phyloP scores from a whole-genome alignment of 2,329 filamentous ascomycete genomes.

The Penicillium sp. region DNA sequence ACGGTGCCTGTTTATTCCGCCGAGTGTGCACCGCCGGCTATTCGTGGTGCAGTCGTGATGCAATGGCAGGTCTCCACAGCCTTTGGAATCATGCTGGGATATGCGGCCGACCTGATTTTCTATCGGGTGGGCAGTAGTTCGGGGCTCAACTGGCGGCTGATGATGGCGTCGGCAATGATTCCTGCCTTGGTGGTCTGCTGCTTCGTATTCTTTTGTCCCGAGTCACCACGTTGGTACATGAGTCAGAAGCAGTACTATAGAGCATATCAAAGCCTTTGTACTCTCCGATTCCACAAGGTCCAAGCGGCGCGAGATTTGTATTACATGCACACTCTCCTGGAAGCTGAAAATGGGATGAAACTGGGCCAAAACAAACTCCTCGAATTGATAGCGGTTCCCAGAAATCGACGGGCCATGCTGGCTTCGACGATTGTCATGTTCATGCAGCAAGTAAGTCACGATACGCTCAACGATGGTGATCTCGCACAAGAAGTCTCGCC shows the following conservation, averaged over 20 bases:
- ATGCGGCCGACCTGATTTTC: conserved; percentile 56
- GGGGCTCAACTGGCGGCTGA: conserved; percentile 60
- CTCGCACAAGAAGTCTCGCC: not conserved
- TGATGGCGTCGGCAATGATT: conserved; percentile 62
- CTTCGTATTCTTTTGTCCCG: conserved; percentile 59
- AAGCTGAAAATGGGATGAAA: conserved; percentile 53
- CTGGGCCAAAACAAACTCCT: conserved; percentile 47
- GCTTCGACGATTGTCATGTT: conserved; percentile 62
- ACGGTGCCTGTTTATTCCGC: conserved; percentile 73
- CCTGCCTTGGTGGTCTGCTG: conserved; percentile 53
- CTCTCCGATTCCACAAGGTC: conserved; percentile 39
- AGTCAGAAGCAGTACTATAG: conserved; percentile 38
- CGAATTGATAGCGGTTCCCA: conserved; percentile 55
- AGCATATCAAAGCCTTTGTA: conserved; percentile 40
- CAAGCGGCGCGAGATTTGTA: conserved; percentile 43
- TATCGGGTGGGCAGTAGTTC: conserved; percentile 49
- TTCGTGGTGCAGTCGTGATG: conserved; percentile 74
- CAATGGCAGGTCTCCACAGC: conserved; percentile 63
- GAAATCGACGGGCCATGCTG: conserved; percentile 56
- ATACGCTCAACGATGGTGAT: not conserved
- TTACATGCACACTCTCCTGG: conserved; percentile 50
- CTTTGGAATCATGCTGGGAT: conserved; percentile 51
- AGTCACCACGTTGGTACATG: conserved; percentile 47
- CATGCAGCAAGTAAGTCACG: conserved; percentile 52
- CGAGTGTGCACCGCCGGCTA: conserved; percentile 62